A percentile compares a stretch with the other conserved stretches of the same genome.
phyloP scores from a whole-genome alignment of 2,329 filamentous ascomycete species.

The Ophiostoma montium region DNA sequence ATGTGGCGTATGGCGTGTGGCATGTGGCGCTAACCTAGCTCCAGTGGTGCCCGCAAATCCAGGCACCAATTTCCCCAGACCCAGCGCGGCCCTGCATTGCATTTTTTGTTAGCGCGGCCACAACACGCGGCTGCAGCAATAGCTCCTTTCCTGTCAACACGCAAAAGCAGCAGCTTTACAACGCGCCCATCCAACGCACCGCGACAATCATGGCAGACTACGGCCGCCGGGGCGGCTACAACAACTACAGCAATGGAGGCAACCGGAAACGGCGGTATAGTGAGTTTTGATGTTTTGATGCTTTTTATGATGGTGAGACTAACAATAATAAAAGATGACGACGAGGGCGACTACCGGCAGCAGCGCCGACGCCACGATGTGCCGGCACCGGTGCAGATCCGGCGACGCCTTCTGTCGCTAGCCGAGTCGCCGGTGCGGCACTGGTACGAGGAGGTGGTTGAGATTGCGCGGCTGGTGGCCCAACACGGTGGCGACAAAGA shows the following conservation, averaged over 20 bases:
- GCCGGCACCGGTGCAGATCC: conserved; percentile 55
- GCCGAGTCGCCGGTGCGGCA: conserved; percentile 69
- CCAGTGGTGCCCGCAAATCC: too few species aligned
- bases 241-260: conserved; percentile 17
- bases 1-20: too few species aligned
- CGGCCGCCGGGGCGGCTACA: conserved; percentile 36
- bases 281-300: conserved; percentile 43
- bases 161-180: background rate
- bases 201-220: conserved; percentile 36
- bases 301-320: background rate
- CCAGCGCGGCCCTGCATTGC: background rate
- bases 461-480: conserved; percentile 58
- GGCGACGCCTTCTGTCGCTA: conserved; percentile 64
- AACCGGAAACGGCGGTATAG: conserved; percentile 61
- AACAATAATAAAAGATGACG: conserved; percentile 21
- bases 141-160: background rate
- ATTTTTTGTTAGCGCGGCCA: conserved; percentile 4
- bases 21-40: too few species aligned
- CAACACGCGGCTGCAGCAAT: background rate
- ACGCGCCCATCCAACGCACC: background rate
- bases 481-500: conserved; percentile 45
- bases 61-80: conserved; percentile 5
- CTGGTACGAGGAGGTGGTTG: conserved; percentile 64
- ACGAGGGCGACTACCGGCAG: conserved; percentile 64
- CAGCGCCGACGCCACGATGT: conserved; percentile 58